A percentile compares a stretch with the other conserved stretches of the same genome.
Evolutionary conservation across 2,329 filamentous ascomycete genomes (phyloP).

Genomic region (Byssoonygena ceratinophila): DNA sequence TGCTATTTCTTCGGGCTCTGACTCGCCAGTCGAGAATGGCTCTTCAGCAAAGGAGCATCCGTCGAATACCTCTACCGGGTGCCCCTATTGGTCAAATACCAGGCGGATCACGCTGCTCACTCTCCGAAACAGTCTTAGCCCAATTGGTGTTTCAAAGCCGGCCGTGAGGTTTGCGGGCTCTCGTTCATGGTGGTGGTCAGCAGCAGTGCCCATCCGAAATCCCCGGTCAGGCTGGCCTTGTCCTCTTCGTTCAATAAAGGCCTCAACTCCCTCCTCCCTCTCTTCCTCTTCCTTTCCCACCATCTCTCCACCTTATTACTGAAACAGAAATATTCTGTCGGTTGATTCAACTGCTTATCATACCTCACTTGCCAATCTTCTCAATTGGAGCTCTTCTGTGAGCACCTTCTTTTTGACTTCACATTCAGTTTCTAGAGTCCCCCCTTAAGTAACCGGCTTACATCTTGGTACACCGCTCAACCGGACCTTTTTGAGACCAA

Average conservation of each 20-base stretch:
- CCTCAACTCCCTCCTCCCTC: slow-evolving; percentile 2
- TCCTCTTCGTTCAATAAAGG: slow-evolving; percentile 9
- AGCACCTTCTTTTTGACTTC: not conserved
- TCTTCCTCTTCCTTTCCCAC: not conserved
- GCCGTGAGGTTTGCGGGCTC: slow-evolving; percentile 2
- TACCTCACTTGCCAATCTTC: not conserved
- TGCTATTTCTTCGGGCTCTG: not conserved
- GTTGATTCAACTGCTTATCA: not conserved
- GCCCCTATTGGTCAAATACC: not conserved
- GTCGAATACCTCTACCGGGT: not conserved
- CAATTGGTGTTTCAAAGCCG: not conserved
- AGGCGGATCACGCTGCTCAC: not conserved
- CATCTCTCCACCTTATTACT: not conserved
- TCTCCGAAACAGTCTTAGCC: not conserved
- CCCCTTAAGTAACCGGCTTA: not conserved
- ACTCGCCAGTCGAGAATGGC: not conserved
- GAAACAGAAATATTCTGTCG: too few relatives aligned
- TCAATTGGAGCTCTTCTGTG: not conserved
- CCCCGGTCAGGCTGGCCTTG: not conserved
- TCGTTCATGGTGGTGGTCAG: slow-evolving; percentile 4
- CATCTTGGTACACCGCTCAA: not conserved
- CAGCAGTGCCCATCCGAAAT: not conserved
- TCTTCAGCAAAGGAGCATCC: not conserved
- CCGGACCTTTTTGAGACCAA: not conserved
- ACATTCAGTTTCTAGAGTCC: not conserved